Base-by-base conservation (phyloP, 257 asterid species). In the Linderniella brevidens region DNA sequence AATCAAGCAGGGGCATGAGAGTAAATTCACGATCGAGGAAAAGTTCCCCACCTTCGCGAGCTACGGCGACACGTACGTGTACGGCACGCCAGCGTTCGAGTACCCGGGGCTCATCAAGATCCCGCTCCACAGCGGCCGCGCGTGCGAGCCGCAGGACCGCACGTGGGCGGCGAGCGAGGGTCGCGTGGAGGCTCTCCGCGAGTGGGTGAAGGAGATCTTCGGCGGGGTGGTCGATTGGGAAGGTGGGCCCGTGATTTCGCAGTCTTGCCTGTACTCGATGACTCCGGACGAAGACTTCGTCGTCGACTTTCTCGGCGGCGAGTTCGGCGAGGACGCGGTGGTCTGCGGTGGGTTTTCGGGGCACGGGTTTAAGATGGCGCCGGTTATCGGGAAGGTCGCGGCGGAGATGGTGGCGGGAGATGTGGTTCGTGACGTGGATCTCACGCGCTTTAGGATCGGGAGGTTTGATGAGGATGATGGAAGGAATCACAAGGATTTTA, bases 331-430 rank as follows among this genome's bases (percentile, higher is more conserved):
- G 42, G 72, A 72, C 32, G 78, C 68, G 41, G 78, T 84, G 68
- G 71, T 84, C 35, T 86, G 74, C 51, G 95, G 92, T 12, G 97
- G 95, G 3, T 87, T 87, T 48, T 87, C 97, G 0, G 97, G 97
- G 13, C 95, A 87, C 43, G 97, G 97, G 20, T 80, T 88, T 49
- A 87, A 87, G 80, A 83, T 87, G 97, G 88, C 78, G 45, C 97
- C 97, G 38, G 61, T 72, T 54, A 71, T 87, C 44, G 98, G 98
- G 52, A 54, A 72, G 48, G 55, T 88, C 11, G 63, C 72, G 67
- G 82, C 80, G 53, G 96, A 88, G 40, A 53, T 84, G 63, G 75
- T 66, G 64, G 50, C 15, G 47, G 50, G 36, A 0, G 94, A 82
- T 48, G 52, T 35, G 35, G 73, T 53, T 12, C 61, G 64, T 18